Conservation (phyloP, 2,329 filamentous ascomycete species). For the Westerdykella sp. region DNA sequence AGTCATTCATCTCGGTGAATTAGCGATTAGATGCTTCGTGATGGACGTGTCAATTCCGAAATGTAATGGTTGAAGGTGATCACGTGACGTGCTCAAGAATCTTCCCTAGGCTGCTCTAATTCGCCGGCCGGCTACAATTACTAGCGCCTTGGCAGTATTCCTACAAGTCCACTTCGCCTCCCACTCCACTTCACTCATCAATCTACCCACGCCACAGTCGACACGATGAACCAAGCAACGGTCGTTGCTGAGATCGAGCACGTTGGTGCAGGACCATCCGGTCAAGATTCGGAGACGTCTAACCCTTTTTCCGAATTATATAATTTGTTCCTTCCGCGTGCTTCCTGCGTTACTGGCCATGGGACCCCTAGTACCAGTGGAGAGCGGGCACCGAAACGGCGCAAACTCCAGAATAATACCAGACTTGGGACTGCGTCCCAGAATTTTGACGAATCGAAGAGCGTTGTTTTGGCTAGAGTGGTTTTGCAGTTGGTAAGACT, state of each 20-base stretch:
- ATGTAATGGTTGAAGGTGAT: no score
- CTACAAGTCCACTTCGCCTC: conserved; percentile 5
- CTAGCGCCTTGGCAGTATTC: background rate
- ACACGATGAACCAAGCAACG: conserved; percentile 16
- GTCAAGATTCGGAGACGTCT: no score
- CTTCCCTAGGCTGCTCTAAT: no score
- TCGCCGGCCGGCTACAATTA: no score
- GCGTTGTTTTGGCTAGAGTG: conserved; percentile 25
- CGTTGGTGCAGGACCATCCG: background rate
- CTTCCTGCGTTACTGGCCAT: background rate
- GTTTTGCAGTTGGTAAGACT: conserved; percentile 22
- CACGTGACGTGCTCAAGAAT: no score
- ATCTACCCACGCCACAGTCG: background rate
- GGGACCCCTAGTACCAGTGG: background rate
- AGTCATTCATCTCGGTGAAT: no score
- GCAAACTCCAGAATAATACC: conserved; percentile 16
- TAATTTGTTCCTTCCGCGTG: background rate
- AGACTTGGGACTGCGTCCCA: conserved; percentile 2
- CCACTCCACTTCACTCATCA: conserved; percentile 1
- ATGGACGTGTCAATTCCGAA: no score
- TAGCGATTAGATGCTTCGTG: no score
- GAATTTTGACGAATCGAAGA: conserved; percentile 12
- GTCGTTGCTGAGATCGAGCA: conserved; percentile 13
- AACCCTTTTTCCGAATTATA: background rate
- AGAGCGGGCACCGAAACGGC: conserved; percentile 22